A percentile compares a stretch with the other conserved stretches of the same genome.
phyloP scores from a whole-genome alignment of 768 basidiomycete species.

The Leccinum uliginosum region DNA sequence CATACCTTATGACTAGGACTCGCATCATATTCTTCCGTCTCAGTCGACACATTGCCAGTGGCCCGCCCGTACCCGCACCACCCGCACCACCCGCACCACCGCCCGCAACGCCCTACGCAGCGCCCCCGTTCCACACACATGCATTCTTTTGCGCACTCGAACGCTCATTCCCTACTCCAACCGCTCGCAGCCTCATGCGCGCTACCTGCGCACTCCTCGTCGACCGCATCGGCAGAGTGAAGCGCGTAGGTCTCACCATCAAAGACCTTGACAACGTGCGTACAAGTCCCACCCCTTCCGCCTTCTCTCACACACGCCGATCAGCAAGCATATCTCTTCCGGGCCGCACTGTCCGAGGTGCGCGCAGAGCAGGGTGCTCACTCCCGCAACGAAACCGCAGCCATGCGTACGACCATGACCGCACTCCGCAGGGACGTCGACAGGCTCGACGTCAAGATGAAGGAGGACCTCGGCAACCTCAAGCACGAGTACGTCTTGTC shows the following conservation, averaged over 20 bases:
- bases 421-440: conserved; percentile 86
- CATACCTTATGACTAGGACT: not conserved
- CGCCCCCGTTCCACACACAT: conserved; percentile 82
- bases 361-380: conserved; percentile 80
- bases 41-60: conserved; percentile 7
- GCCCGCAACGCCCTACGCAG: conserved; percentile 43
- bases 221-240: conserved; percentile 67
- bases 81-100: conserved; percentile 3
- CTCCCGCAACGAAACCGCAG: conserved; percentile 78
- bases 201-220: conserved; percentile 78
- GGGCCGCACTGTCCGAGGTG: conserved; percentile 87
- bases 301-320: not conserved
- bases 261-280: conserved; percentile 84
- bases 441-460: conserved; percentile 81
- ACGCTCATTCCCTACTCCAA: conserved; percentile 66
- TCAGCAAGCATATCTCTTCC: conserved; percentile 94
- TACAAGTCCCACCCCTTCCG: not conserved
- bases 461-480: conserved; percentile 82
- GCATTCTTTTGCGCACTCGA: conserved; percentile 69
- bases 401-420: conserved; percentile 73
- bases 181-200: conserved; percentile 77
- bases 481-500: conserved; percentile 79
- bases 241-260: conserved; percentile 62
- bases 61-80: conserved; percentile 16
- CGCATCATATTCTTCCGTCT: conserved; percentile 16